Percentiles rank a stretch among this genome's conserved stretches.
These are phyloP conservation scores for Gymnopilus dilepis DNA, from an alignment of 768 basidiomycete genomes.

Conservation along the genomic window DNA sequence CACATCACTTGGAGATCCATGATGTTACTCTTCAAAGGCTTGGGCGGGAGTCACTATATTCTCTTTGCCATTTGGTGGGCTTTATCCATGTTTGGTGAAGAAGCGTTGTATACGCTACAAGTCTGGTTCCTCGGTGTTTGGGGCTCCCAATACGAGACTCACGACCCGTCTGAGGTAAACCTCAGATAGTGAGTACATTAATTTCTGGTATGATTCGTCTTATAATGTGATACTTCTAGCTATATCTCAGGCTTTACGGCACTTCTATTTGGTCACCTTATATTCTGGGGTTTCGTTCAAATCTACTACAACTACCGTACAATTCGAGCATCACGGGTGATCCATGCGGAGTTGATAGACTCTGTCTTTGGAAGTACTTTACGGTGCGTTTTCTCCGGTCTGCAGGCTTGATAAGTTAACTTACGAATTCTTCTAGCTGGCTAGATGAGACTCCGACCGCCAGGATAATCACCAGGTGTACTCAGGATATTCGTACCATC, in stretches of 20 bases:
- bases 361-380: slow-evolving; percentile 23
- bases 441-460: slow-evolving; percentile 26
- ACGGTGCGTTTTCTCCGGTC: slow-evolving; percentile 10
- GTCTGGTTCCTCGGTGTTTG: slow-evolving; percentile 51
- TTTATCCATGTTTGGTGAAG: slow-evolving; percentile 21
- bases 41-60: slow-evolving; percentile 39
- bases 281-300: not conserved
- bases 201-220: slow-evolving; percentile 8
- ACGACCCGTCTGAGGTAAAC: slow-evolving; percentile 34
- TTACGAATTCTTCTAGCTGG: slow-evolving; percentile 15
- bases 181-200: slow-evolving; percentile 41
- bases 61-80: slow-evolving; percentile 36
- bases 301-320: slow-evolving; percentile 35
- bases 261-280: slow-evolving; percentile 6
- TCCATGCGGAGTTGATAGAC: slow-evolving; percentile 16
- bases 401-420: not conserved
- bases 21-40: slow-evolving; percentile 38
- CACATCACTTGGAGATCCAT: slow-evolving; percentile 32
- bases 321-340: slow-evolving; percentile 35
- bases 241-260: slow-evolving; percentile 43
- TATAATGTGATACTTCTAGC: slow-evolving; percentile 31
- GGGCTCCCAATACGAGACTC: slow-evolving; percentile 46
- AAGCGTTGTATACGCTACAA: slow-evolving; percentile 34
- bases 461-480: slow-evolving; percentile 24
- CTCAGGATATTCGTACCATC: slow-evolving; percentile 41